Percentiles rank a stretch among this genome's conserved stretches.
phyloP scores from a whole-genome alignment of 108 stramenopile species.

The Skeletonema tropicum region DNA sequence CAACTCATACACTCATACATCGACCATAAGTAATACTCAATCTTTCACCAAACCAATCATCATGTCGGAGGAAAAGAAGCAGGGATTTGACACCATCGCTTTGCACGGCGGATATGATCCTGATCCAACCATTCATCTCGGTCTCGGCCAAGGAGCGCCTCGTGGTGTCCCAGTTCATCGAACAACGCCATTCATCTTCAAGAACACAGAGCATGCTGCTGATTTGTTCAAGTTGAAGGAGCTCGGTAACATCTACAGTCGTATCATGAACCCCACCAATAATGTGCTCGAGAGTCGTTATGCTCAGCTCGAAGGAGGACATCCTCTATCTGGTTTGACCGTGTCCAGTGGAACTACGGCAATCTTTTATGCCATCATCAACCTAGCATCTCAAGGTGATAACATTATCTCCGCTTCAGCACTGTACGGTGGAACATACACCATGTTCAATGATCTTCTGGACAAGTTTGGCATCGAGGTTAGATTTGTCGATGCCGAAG shows the following conservation, averaged over 20 bases:
- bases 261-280: slow-evolving; percentile 22
- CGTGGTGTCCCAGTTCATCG: slow-evolving; percentile 82
- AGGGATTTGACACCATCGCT: slow-evolving; percentile 72
- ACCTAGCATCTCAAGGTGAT: slow-evolving; percentile 80
- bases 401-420: slow-evolving; percentile 74
- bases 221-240: slow-evolving; percentile 85
- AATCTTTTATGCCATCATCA: slow-evolving; percentile 75
- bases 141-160: slow-evolving; percentile 61
- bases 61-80: slow-evolving; percentile 7
- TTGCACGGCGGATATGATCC: slow-evolving; percentile 77
- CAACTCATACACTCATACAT: no score
- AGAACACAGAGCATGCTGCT: slow-evolving; percentile 79
- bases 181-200: slow-evolving; percentile 80
- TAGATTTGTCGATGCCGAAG: slow-evolving; percentile 73
- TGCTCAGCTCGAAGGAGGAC: slow-evolving; percentile 73
- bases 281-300: slow-evolving; percentile 66
- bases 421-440: slow-evolving; percentile 82
- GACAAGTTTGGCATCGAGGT: slow-evolving; percentile 80
- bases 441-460: slow-evolving; percentile 77
- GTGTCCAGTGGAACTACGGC: slow-evolving; percentile 75
- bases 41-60: neutral
- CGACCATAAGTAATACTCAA: no score
- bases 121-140: slow-evolving; percentile 46
- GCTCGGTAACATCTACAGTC: slow-evolving; percentile 87
- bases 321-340: slow-evolving; percentile 58